Conservation (phyloP, 179 eudicot species). For the Silene noctiflora region DNA sequence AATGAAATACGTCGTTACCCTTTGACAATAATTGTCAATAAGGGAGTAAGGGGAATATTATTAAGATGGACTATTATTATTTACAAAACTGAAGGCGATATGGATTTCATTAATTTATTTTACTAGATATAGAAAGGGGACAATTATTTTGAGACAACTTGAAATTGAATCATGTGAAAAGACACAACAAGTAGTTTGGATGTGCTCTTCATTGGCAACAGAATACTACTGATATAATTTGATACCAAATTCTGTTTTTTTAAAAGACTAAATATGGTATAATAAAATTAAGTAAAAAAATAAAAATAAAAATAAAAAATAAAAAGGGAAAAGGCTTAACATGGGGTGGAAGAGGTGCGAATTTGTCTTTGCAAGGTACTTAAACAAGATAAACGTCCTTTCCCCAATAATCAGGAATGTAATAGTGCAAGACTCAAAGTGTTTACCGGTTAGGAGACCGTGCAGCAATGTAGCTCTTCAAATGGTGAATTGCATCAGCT, state of each 20-base stretch:
- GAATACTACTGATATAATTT: not conserved
- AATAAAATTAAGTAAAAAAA: too few species aligned
- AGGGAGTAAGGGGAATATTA: too few species aligned
- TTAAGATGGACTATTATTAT: too few species aligned
- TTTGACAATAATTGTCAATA: too few species aligned
- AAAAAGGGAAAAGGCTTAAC: not conserved
- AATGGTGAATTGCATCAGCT: constrained; percentile 59
- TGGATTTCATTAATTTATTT: too few species aligned
- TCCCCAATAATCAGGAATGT: not conserved
- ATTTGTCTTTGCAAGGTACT: not conserved
- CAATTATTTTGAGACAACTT: too few species aligned
- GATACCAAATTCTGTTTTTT: too few species aligned
- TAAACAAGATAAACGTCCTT: not conserved
- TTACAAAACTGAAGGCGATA: too few species aligned
- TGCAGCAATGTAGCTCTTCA: constrained; percentile 58
- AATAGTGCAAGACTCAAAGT: not conserved
- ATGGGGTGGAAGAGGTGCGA: not conserved
- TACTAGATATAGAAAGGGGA: too few species aligned
- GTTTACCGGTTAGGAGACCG: constrained; percentile 41
- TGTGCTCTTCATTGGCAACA: not conserved
- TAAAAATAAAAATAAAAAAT: too few species aligned
- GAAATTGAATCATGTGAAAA: not conserved
- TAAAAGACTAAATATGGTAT: not conserved
- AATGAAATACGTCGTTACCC: too few species aligned
- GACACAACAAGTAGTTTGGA: not conserved